Evolutionary conservation across 805 yeast species (phyloP).

Genomic region (Yarrowia sp.): DNA sequence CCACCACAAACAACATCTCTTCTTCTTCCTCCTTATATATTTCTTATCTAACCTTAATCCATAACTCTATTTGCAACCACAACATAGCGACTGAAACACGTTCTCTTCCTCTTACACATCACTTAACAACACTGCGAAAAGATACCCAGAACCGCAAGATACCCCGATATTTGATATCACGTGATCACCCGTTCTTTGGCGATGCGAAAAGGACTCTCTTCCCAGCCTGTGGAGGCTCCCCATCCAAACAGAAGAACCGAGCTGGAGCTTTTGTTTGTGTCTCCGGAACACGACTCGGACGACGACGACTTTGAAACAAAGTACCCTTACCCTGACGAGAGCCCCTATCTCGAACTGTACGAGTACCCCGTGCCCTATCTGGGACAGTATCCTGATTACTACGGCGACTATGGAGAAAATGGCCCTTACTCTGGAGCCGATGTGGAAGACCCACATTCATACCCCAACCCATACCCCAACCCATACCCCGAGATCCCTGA

Average conservation of each 20-base stretch:
- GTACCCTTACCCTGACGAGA: slow-evolving; percentile 23
- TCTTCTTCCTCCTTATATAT: no score
- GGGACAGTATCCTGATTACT: not conserved
- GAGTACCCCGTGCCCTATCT: not conserved
- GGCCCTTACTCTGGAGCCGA: no score
- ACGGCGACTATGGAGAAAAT: not conserved
- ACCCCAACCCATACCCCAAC: no score
- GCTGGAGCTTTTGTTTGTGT: slow-evolving; percentile 6
- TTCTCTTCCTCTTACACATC: no score
- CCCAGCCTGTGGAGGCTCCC: not conserved
- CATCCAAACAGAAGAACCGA: slow-evolving; percentile 2
- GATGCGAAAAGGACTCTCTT: slow-evolving; percentile 2
- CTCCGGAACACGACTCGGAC: not conserved
- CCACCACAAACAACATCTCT: no score
- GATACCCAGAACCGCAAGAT: not conserved
- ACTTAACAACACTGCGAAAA: no score
- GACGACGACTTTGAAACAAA: not conserved
- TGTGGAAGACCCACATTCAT: no score
- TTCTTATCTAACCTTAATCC: no score
- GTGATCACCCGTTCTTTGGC: not conserved
- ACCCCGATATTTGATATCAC: not conserved
- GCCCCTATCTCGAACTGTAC: not conserved
- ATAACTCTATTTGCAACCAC: no score
- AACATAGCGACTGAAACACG: no score
- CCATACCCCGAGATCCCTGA: no score